A percentile compares a stretch with the other conserved stretches of the same genome.
phyloP scores from a whole-genome alignment of 2,329 filamentous ascomycete genomes.

The Cercospora sesami region DNA sequence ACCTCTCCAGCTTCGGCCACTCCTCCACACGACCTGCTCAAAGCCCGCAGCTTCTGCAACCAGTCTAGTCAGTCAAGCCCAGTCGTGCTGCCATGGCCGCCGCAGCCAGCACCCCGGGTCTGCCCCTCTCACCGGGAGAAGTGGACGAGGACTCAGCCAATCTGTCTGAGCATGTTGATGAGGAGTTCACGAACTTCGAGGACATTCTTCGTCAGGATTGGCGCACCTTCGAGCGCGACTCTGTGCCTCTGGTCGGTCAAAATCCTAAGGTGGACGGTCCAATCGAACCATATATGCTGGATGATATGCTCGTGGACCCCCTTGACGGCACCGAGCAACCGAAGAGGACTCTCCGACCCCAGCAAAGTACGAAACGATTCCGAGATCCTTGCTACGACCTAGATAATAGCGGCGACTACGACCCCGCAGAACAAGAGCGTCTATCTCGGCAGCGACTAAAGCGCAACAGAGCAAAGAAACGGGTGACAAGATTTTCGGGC shows the following conservation, averaged over 20 bases:
- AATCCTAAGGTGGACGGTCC: neutral
- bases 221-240: neutral
- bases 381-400: neutral
- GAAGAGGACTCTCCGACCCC: neutral
- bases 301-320: neutral
- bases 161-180: neutral
- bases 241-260: neutral
- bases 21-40: neutral
- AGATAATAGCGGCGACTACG: slow-evolving; percentile 5
- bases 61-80: neutral
- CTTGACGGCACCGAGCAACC: neutral
- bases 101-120: neutral
- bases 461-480: slow-evolving; percentile 4
- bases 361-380: slow-evolving; percentile 3
- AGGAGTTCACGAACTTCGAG: neutral
- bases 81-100: neutral
- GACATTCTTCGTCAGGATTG: neutral
- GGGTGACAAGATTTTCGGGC: neutral
- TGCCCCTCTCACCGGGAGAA: neutral
- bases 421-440: neutral
- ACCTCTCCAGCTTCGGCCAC: neutral
- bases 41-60: neutral
- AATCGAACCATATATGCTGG: neutral
- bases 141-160: neutral
- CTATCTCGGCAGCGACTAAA: neutral